Evolutionary conservation across 2,329 filamentous ascomycete genomes (phyloP), one percentile per base, ranked within the genome.

Genomic region (Colletotrichum truncatum): DNA sequence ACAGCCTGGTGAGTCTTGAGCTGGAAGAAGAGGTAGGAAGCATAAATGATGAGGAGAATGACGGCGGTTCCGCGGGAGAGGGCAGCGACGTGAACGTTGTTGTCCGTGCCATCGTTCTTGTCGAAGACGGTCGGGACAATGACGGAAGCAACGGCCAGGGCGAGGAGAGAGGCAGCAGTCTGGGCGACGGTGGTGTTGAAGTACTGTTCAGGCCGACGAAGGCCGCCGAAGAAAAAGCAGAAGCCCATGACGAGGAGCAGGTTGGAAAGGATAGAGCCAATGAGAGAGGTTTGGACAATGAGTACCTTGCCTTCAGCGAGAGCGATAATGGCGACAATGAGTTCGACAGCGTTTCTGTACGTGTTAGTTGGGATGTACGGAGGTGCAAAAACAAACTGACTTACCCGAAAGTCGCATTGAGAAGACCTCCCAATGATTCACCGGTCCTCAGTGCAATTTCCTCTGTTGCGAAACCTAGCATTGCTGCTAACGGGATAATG

Each of bases 171-270:
- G 12, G 94, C 90, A 4, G 94, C 93, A 0, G 94, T 97, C 77
- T 97, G 94, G 0, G 94, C 94, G 6, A 98, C 94, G 0, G 93
- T 95, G 32, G 92, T 89, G 81, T 98, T 97, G 86, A 98, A 98
- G 77, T 88, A 90, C 76, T 98, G 95, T 75, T 97, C 92, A 26
- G 87, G 74, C 26, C 94, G 88, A 64, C 91, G 90, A 70, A 97
- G 76, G 4, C 93, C 93, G 52, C 93, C 94, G 66, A 93, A 91
- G 81, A 97, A 96, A 84, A 97, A 98, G 75, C 91, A 96, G 89
- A 94, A 97, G 60, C 93, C 94, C 83, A 97, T 82, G 54, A 97
- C 93, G 12, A 97, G 87, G 4, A 97, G 86, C 64, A 98, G 78
- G 75, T 98, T 98, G 41, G 94, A 97, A 21, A 98, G 83, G 76